Conservation (phyloP, 805 yeast species). For the Monosporozyma siamensis region DNA sequence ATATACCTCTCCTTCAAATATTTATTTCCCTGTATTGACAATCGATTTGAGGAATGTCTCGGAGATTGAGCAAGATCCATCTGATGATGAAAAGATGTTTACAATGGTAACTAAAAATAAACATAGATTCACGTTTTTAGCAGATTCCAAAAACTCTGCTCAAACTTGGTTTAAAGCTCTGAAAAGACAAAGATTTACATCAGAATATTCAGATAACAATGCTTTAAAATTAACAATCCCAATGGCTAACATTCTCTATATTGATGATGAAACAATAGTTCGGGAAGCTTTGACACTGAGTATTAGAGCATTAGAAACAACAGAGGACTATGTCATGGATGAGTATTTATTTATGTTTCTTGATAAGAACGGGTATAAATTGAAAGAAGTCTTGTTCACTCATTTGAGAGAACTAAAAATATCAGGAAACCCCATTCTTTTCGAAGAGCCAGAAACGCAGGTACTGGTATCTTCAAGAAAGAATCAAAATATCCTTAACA, state of each 20-base stretch:
- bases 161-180: conserved; percentile 69
- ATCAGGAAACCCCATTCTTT: conserved; percentile 5
- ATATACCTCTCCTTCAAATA: conserved; percentile 61
- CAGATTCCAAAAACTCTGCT: conserved; percentile 67
- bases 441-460: neutral
- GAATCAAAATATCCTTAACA: neutral
- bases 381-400: conserved; percentile 34
- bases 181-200: conserved; percentile 68
- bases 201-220: conserved; percentile 52
- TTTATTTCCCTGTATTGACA: conserved; percentile 74
- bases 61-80: conserved; percentile 41
- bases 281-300: conserved; percentile 49
- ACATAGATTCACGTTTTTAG: conserved; percentile 53
- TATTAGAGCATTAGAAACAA: conserved; percentile 51
- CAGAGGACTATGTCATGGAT: conserved; percentile 48
- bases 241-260: conserved; percentile 50
- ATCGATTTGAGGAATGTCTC: conserved; percentile 61
- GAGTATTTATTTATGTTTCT: conserved; percentile 65
- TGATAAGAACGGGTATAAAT: conserved; percentile 33
- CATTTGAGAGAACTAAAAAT: conserved; percentile 14
- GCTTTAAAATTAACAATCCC: conserved; percentile 76
- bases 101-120: conserved; percentile 44
- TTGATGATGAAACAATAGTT: conserved; percentile 47
- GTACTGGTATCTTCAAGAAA: neutral
- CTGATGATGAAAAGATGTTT: conserved; percentile 35